Evolutionary conservation across 371 early-diverging fungal species (phyloP).

Genomic region (Encephalitozoon intestinalis): DNA sequence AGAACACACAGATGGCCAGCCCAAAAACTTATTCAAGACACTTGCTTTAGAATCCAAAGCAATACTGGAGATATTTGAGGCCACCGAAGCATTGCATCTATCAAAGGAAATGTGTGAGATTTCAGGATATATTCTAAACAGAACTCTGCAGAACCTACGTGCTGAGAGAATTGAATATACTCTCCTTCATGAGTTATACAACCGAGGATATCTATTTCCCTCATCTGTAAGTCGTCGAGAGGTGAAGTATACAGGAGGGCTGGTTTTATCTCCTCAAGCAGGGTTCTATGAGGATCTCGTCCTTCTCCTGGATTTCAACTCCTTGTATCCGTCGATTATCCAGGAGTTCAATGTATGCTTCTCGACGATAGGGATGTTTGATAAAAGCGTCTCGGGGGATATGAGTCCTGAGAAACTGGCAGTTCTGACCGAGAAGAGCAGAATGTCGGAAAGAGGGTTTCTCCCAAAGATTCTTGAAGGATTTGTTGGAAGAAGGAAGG

Average conservation of each 20-base stretch:
- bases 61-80: conserved; percentile 39
- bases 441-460: conserved; percentile 55
- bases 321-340: conserved; percentile 98
- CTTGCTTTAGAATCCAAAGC: conserved; percentile 9
- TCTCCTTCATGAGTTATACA: conserved; percentile 82
- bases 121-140: conserved; percentile 57
- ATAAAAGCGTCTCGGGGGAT: neutral
- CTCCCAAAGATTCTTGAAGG: conserved; percentile 78
- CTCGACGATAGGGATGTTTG: conserved; percentile 72
- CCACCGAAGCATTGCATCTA: conserved; percentile 47
- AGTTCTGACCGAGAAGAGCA: neutral
- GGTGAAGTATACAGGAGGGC: conserved; percentile 87
- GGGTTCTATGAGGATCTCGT: conserved; percentile 92
- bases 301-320: conserved; percentile 94
- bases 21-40: neutral
- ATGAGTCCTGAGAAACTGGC: conserved; percentile 62
- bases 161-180: conserved; percentile 94
- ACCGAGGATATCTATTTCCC: conserved; percentile 52
- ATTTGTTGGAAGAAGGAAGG: conserved; percentile 77
- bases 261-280: conserved; percentile 90
- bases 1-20: neutral
- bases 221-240: conserved; percentile 66
- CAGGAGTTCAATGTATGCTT: conserved; percentile 99
- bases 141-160: conserved; percentile 77
- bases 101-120: conserved; percentile 57